Conservation (phyloP, 805 yeast species). For the Soucietia sequanensis region DNA sequence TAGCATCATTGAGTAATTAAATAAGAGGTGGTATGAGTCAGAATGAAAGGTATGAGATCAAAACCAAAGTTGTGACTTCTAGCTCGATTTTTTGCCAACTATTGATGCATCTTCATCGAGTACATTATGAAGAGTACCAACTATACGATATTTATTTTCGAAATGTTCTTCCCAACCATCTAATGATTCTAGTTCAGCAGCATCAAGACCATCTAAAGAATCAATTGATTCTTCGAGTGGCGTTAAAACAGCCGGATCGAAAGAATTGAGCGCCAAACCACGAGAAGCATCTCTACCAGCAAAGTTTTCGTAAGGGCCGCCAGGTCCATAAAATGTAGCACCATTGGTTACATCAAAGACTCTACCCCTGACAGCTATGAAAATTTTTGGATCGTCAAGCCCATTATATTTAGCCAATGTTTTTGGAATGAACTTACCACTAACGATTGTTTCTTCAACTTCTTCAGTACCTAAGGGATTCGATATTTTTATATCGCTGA, state of each 20-base stretch:
- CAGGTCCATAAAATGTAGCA: slow-evolving; percentile 88
- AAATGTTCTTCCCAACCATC: slow-evolving; percentile 87
- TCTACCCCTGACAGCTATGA: slow-evolving; percentile 79
- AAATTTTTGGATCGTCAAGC: slow-evolving; percentile 72
- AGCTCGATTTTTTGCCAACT: too few relatives aligned
- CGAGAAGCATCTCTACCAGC: slow-evolving; percentile 96
- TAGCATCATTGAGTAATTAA: too few relatives aligned
- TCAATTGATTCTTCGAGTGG: slow-evolving; percentile 80
- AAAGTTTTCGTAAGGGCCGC: slow-evolving; percentile 91
- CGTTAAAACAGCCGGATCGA: slow-evolving; percentile 65
- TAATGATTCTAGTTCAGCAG: slow-evolving; percentile 62
- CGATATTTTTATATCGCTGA: slow-evolving; percentile 18
- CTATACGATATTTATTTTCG: slow-evolving; percentile 72
- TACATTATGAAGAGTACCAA: slow-evolving; percentile 57
- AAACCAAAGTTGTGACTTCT: too few relatives aligned
- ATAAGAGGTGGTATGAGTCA: too few relatives aligned
- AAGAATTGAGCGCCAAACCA: slow-evolving; percentile 86
- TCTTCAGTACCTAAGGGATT: slow-evolving; percentile 30
- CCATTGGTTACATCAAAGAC: slow-evolving; percentile 84
- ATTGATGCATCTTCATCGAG: not conserved
- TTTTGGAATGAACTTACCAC: slow-evolving; percentile 66
- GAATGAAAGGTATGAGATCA: too few relatives aligned
- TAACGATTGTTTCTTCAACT: slow-evolving; percentile 32
- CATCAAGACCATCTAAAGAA: slow-evolving; percentile 55
- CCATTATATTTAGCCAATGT: slow-evolving; percentile 79